These are phyloP conservation scores for Xenosphaeropsis pyriputrescens DNA, from an alignment of 2,329 filamentous ascomycete genomes.

Conservation along the genomic window DNA sequence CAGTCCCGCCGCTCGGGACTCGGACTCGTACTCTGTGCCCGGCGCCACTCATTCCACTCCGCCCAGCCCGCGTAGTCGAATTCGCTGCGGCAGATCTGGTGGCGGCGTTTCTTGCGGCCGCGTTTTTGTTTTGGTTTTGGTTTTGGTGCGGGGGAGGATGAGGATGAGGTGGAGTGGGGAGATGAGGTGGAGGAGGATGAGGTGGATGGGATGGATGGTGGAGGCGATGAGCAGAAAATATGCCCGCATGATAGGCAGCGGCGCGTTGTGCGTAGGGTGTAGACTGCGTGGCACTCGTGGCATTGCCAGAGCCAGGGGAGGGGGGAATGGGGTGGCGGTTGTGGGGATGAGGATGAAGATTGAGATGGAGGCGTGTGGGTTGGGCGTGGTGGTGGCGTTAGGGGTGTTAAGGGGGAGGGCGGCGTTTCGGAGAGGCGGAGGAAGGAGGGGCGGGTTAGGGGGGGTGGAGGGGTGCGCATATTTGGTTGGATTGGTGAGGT, in stretches of 20 bases:
- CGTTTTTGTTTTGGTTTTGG: neutral
- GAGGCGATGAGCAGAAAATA: constrained; percentile 8
- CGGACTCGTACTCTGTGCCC: neutral
- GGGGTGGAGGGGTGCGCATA: too few species aligned
- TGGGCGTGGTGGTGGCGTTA: constrained; percentile 4
- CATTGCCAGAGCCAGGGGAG: constrained; percentile 22
- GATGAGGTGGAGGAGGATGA: neutral
- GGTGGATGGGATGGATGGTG: neutral
- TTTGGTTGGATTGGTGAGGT: too few species aligned
- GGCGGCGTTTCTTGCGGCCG: neutral
- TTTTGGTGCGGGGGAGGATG: neutral
- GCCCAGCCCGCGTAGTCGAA: constrained; percentile 3
- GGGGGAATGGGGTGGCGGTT: constrained; percentile 10
- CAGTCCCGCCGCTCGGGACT: too few species aligned
- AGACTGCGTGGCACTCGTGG: constrained; percentile 16
- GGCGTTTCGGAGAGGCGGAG: neutral
- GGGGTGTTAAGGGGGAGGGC: neutral
- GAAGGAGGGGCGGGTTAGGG: neutral
- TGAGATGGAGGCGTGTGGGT: constrained; percentile 10
- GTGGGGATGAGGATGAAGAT: constrained; percentile 10
- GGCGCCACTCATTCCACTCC: constrained; percentile 1
- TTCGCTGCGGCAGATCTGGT: constrained; percentile 1
- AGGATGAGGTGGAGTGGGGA: neutral
- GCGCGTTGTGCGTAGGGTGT: constrained; percentile 19
- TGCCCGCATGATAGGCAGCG: constrained; percentile 18